These are phyloP conservation scores for Conticribra guillardii DNA, from an alignment of 108 stramenopile genomes.

Conservation along the genomic window DNA sequence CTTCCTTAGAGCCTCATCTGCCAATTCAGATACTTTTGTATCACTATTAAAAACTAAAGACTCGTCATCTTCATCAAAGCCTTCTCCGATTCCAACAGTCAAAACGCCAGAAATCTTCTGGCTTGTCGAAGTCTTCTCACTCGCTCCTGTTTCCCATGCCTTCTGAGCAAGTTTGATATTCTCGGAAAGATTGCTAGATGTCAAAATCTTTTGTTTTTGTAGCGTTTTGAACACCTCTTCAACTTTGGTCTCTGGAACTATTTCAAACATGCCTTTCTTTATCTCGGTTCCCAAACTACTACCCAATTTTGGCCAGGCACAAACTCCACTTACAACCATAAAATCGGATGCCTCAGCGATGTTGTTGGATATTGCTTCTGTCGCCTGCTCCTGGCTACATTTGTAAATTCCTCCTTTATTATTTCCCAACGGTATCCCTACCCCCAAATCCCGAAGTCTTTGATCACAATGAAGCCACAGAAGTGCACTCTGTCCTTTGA, in stretches of 20 bases:
- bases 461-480: conserved; percentile 75
- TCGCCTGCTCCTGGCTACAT: conserved; percentile 68
- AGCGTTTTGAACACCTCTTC: conserved; percentile 55
- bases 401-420: conserved; percentile 61
- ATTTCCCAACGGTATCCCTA: conserved; percentile 55
- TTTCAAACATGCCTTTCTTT: conserved; percentile 63
- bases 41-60: conserved; percentile 71
- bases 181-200: conserved; percentile 50
- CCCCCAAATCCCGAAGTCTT: conserved; percentile 51
- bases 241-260: conserved; percentile 49
- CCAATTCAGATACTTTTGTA: conserved; percentile 71
- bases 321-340: conserved; percentile 66
- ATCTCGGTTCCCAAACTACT: conserved; percentile 59
- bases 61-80: conserved; percentile 81
- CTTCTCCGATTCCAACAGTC: conserved; percentile 68
- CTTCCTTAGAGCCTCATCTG: conserved; percentile 73
- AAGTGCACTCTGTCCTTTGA: conserved; percentile 67
- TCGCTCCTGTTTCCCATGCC: conserved; percentile 55
- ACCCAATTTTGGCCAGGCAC: conserved; percentile 67
- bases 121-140: not conserved
- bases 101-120: conserved; percentile 15
- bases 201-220: conserved; percentile 59
- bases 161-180: conserved; percentile 49
- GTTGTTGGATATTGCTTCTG: conserved; percentile 58
- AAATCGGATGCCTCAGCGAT: conserved; percentile 70